A percentile compares a stretch with the other conserved stretches of the same genome.
These are phyloP conservation scores for Polymyxa betae DNA, from an alignment of 208 protist genomes.

Conservation along the genomic window DNA sequence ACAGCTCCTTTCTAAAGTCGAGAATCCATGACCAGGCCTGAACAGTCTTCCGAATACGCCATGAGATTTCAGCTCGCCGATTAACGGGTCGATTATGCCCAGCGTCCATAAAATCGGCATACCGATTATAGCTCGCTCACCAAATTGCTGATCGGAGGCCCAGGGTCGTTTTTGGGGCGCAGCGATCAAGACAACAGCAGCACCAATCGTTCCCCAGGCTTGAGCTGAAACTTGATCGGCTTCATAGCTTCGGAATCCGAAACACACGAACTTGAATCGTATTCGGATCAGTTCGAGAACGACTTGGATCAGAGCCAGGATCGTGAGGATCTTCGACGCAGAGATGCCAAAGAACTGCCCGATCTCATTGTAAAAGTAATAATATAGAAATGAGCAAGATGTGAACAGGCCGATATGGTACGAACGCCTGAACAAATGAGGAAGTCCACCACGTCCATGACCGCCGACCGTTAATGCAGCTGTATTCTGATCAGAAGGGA, in stretches of 20 bases:
- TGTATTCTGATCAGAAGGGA: constrained; percentile 35
- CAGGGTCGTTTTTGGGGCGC: background rate
- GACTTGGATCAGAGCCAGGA: constrained; percentile 16
- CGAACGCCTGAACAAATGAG: constrained; percentile 31
- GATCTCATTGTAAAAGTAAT: background rate
- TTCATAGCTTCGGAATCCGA: constrained; percentile 45
- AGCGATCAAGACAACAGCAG: constrained; percentile 35
- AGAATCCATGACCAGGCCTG: background rate
- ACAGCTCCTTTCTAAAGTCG: background rate
- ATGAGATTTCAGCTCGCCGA: constrained; percentile 49
- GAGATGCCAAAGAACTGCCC: background rate
- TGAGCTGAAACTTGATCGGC: constrained; percentile 38
- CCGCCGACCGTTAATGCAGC: constrained; percentile 27
- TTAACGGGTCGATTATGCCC: constrained; percentile 32
- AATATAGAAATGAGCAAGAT: background rate
- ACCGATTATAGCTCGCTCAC: constrained; percentile 6
- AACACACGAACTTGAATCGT: background rate
- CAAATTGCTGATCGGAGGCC: background rate
- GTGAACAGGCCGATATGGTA: constrained; percentile 42
- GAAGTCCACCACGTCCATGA: constrained; percentile 27
- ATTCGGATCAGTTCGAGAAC: constrained; percentile 22
- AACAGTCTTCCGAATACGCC: background rate
- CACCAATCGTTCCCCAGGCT: constrained; percentile 47
- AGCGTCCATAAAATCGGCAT: constrained; percentile 55
- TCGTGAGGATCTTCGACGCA: background rate